Conservation (phyloP, 306 rosid species). For the Rubus idaeus region DNA sequence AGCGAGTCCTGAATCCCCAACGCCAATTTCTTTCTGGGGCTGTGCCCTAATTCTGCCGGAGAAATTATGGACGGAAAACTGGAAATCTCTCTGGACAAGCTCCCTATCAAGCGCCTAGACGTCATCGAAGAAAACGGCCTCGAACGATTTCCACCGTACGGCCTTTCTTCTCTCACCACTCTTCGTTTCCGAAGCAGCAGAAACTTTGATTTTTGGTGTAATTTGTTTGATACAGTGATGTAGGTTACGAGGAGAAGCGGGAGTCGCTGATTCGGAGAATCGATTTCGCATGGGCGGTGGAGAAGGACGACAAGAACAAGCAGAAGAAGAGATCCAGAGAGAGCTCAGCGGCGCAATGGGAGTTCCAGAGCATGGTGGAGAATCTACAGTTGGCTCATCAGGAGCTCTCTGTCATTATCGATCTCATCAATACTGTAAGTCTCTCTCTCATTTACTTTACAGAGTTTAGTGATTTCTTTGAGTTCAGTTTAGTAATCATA, state of each 20-base stretch:
- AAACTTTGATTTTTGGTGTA: background rate
- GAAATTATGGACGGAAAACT: slow-evolving; percentile 54
- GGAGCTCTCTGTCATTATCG: slow-evolving; percentile 81
- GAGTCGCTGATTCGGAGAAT: slow-evolving; percentile 67
- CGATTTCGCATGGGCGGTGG: slow-evolving; percentile 91
- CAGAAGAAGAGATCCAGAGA: slow-evolving; percentile 76
- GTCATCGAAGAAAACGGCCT: slow-evolving; percentile 77
- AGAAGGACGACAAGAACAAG: slow-evolving; percentile 74
- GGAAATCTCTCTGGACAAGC: slow-evolving; percentile 77
- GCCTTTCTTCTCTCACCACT: slow-evolving; percentile 10
- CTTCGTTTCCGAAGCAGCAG: background rate
- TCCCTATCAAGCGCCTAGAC: slow-evolving; percentile 84
- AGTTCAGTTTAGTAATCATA: background rate
- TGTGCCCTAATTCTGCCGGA: slow-evolving; percentile 14
- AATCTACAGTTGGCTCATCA: slow-evolving; percentile 83
- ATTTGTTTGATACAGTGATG: slow-evolving; percentile 46
- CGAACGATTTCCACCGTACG: slow-evolving; percentile 80
- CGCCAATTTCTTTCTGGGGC: background rate
- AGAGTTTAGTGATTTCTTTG: background rate
- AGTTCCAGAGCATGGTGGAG: slow-evolving; percentile 88
- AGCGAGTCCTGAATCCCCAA: too few species aligned
- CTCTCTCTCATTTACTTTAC: background rate
- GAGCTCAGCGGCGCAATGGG: slow-evolving; percentile 71
- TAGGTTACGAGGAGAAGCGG: slow-evolving; percentile 81
- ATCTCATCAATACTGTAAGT: slow-evolving; percentile 90